A percentile compares a stretch with the other conserved stretches of the same genome.
These are phyloP conservation scores for Cymbopogon flexuosus DNA, from an alignment of 202 grass and related monocot genomes.

Conservation along the genomic window DNA sequence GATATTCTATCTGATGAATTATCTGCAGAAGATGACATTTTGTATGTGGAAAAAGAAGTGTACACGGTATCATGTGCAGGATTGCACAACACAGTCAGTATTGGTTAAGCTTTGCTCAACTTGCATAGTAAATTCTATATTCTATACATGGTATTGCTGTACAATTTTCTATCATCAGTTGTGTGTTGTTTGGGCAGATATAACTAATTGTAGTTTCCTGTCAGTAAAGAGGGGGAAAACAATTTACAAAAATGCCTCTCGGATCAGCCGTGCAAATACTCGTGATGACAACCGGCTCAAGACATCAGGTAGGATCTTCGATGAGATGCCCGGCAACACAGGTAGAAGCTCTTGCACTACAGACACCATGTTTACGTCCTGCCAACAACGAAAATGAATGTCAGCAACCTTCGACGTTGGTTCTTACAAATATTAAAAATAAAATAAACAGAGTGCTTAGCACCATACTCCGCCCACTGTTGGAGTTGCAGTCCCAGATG, in stretches of 20 bases:
- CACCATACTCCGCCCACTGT: slow-evolving; percentile 51
- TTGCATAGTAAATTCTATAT: slow-evolving; percentile 35
- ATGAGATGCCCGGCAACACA: slow-evolving; percentile 76
- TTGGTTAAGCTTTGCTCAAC: slow-evolving; percentile 29
- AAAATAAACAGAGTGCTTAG: neutral
- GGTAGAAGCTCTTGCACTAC: slow-evolving; percentile 79
- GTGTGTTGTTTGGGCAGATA: slow-evolving; percentile 14
- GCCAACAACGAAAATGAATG: slow-evolving; percentile 12
- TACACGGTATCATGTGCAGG: neutral
- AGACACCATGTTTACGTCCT: slow-evolving; percentile 64
- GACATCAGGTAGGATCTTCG: slow-evolving; percentile 75
- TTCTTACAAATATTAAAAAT: neutral
- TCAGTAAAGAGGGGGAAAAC: neutral
- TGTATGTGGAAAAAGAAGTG: neutral
- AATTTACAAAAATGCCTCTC: slow-evolving; percentile 73
- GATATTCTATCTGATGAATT: neutral
- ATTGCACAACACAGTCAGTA: neutral
- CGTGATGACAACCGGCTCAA: slow-evolving; percentile 71
- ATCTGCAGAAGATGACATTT: neutral
- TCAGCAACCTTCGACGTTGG: slow-evolving; percentile 1
- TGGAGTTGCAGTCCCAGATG: slow-evolving; percentile 55
- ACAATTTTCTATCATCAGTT: slow-evolving; percentile 26
- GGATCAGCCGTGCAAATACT: slow-evolving; percentile 69
- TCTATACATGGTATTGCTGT: slow-evolving; percentile 41
- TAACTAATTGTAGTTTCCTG: slow-evolving; percentile 14